Base-by-base conservation (phyloP, 176 grass and related monocot genomes). In the Ensete glaucum region DNA sequence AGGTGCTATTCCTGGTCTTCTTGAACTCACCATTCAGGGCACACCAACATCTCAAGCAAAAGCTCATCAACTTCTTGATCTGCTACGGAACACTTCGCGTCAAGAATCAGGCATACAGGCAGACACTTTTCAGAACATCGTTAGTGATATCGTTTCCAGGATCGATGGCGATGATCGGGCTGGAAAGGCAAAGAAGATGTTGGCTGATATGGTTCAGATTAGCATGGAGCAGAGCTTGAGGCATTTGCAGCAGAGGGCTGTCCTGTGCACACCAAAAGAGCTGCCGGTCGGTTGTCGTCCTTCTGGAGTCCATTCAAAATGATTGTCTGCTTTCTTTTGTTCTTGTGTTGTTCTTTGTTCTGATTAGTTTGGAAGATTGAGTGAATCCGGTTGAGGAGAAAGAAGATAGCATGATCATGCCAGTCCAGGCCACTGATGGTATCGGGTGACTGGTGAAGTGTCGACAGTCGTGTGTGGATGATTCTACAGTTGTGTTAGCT, bases 221-320 rank as follows among this genome's bases (percentile, higher is more conserved):
- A 96, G 92, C 83, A 96, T 96, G 92, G 92, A 96, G 87, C 92
- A 85, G 82, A 96, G 92, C 85, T 77, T 89, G 83, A 89, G 87
- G 81, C 89, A 96, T 79, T 65, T 96, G 76, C 89, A 96, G 87
- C 87, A 80, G 43, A 90, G 92, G 81, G 92, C 92, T 64, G 85
- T 82, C 19, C 63, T 78, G 16, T 86, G 72, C 86, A 58, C 71
- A 21, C 22, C 71, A 21, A n/a, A 17, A 16, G 23, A 55, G 24
- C 17, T 60, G 2, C 57, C 57, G 2, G 3, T 8, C n/a, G 57
- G 57, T 21, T 9, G 16, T 19, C 50, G 21, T 56, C 50, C 25
- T 50, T 21, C 73, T 49, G 9, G n/a, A 49, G 14, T 59, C 29
- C 73, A 57, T 73, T 16, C 29, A 13, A 43, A 69, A 43, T 69